Evolutionary conservation across 768 basidiomycete genomes (phyloP), one percentile per base, ranked within the genome.

Genomic region (Inosperma sp.): DNA sequence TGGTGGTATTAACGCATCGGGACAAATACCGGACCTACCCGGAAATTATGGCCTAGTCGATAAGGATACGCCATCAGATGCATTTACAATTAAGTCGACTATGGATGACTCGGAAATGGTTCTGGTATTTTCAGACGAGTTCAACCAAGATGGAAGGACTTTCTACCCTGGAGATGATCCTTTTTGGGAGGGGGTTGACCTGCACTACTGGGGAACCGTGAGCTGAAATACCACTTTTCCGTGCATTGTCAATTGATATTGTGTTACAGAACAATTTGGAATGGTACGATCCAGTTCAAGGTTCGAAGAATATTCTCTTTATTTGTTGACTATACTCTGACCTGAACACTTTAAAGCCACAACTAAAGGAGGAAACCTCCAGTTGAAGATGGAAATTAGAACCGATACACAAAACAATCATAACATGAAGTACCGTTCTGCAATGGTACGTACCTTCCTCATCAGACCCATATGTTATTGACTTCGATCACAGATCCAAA

Each of bases 41-140:
- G 82, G 81, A 5, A 79, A 84, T 55, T 80, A 72, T 54, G 80
- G 78, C 5, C 71, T 89, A 10, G 87, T 93, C 60, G 91, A 93
- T 67, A 68, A 72, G 39, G 82, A 90, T 40, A 94, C 92, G 3
- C 91, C 89, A 0, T 48, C 72, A 55, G 67, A 75, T 9, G 80
- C 77, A 3, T 68, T 71, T 62, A 76, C 77, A 49, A 73, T 82
- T 61, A 51, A 74, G 3, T 77, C 80, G 4, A 82, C 83, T 55
- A 64, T 73, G 22, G 76, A 82, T 6, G 62, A 62, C 39, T 80
- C 77, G 29, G 69, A 74, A 27, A 66, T 73, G 71, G 64, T 65
- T 62, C 70, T 87, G 44, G 81, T 90, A 14, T 93, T 90, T 67
- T 84, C 81, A 3, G 90, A 93, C 62, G 90, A 92, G 70, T 93